Conservation (phyloP, 176 grass and related monocot genomes). For the Olyra latifolia region DNA sequence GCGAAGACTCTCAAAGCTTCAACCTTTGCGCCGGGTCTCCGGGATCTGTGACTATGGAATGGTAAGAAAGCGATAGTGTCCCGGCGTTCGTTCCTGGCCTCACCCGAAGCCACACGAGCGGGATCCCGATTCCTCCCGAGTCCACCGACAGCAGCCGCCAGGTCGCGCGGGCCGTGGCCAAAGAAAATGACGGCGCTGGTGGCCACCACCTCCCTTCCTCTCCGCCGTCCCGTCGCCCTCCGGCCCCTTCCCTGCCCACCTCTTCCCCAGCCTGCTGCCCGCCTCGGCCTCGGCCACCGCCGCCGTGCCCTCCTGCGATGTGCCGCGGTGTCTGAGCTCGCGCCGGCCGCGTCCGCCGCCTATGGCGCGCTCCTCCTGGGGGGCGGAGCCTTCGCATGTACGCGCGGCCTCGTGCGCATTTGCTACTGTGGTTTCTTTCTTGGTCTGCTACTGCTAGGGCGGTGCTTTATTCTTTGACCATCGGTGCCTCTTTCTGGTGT, state of each 20-base stretch:
- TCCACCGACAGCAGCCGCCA: slow-evolving; percentile 17
- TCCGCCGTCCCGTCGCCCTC: slow-evolving; percentile 4
- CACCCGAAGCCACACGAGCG: background rate
- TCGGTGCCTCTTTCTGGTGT: slow-evolving; percentile 2
- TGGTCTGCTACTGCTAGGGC: background rate
- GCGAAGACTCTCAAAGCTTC: no score
- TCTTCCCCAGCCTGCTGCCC: background rate
- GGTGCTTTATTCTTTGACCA: slow-evolving; percentile 36
- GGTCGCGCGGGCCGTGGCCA: slow-evolving; percentile 3
- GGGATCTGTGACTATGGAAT: background rate
- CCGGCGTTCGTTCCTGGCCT: background rate
- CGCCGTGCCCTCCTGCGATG: slow-evolving; percentile 40
- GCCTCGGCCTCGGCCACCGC: background rate
- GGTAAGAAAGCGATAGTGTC: slow-evolving; percentile 21
- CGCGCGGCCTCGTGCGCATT: background rate
- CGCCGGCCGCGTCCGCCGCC: slow-evolving; percentile 46
- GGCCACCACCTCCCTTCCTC: slow-evolving; percentile 10
- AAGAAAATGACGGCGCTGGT: slow-evolving; percentile 32
- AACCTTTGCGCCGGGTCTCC: no score
- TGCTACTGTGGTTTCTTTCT: slow-evolving; percentile 2
- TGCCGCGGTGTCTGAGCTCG: slow-evolving; percentile 51
- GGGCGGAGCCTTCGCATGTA: slow-evolving; percentile 75
- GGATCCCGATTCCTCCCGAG: background rate
- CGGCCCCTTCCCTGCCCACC: background rate
- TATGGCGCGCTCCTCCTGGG: slow-evolving; percentile 78